A percentile compares a stretch with the other conserved stretches of the same genome.
phyloP scores from a whole-genome alignment of 805 yeast species.

The Kuraishia molischiana region DNA sequence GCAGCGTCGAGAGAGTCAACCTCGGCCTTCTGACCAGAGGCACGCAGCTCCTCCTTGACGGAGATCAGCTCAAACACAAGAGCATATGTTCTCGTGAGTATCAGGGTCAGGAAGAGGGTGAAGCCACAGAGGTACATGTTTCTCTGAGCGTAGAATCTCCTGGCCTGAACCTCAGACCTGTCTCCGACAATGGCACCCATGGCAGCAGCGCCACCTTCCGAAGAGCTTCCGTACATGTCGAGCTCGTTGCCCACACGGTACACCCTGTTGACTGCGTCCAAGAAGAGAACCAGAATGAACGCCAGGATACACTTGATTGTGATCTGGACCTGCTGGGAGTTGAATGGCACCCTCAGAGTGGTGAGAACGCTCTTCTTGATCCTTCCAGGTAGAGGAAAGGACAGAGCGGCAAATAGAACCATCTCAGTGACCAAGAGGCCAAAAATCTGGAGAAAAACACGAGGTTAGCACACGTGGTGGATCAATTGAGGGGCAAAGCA shows the following conservation, averaged over 20 bases:
- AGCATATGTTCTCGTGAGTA: conserved; percentile 74
- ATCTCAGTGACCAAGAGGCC: conserved; percentile 72
- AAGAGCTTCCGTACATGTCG: conserved; percentile 10
- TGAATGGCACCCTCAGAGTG: conserved; percentile 58
- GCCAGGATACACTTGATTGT: conserved; percentile 75
- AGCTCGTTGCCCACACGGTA: conserved; percentile 58
- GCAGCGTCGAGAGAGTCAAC: conserved; percentile 14
- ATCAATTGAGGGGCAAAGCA: background rate
- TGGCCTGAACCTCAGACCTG: conserved; percentile 77
- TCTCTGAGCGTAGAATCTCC: conserved; percentile 92
- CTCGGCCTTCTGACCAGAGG: conserved; percentile 5
- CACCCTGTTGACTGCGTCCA: conserved; percentile 84
- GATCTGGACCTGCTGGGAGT: conserved; percentile 61
- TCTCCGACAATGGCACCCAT: conserved; percentile 32
- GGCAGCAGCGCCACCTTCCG: conserved; percentile 18
- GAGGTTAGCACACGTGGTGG: background rate
- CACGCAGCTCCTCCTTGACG: conserved; percentile 48
- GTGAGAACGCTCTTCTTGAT: conserved; percentile 60
- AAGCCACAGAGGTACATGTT: conserved; percentile 94
- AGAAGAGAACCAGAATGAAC: conserved; percentile 73
- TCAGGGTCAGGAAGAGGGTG: conserved; percentile 81
- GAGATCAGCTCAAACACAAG: conserved; percentile 65
- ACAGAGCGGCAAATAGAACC: conserved; percentile 66
- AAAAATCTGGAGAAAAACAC: conserved; percentile 44
- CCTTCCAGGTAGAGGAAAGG: conserved; percentile 76